Evolutionary conservation across 2,329 filamentous ascomycete species (phyloP), one percentile per base, ranked within the genome.

Genomic region (Colletotrichum somersetense): DNA sequence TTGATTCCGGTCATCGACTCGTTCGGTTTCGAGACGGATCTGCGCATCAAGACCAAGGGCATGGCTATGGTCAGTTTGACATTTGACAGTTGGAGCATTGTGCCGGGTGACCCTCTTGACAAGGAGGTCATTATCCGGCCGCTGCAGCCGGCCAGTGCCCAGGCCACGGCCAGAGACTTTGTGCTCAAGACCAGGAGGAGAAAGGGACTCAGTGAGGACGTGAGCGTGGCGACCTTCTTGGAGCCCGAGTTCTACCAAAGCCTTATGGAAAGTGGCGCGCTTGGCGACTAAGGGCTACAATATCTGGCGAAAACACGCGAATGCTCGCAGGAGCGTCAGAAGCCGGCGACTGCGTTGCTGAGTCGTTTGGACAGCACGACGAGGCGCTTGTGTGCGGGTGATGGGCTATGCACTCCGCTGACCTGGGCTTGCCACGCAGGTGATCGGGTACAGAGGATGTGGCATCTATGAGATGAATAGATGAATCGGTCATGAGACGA

Each of bases 11-110:
- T 98, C 72, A 97, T 99, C 79, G 96, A 99, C 85, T 95, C 92
- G 40, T 99, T 99, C 79, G 96, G 96, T 26, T 98, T 99, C 82
- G 96, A 99, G 85, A 98, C 96, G 18, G 96, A 99, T 84, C 87
- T 99, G 70, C 89, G 96, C 74, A 98, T 98, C 79, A 95, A 97
- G 82, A 98, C 96, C 0, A 94, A 98, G 84, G 96, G 96, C 64
- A 92, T 95, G 80, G 95, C 95, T 67, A 95, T 94, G 78, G 91
- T 98, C 65, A 95, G 92, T 77, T 88, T 99, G 46, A 94, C 97
- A 16, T 99, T 99, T 81, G 96, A 99, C 80, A 91, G 93, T 75
- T 99, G 96, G 96, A 95, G 89, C 78, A 94, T 98, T 73, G 96
- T 99, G 1, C 96, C 96, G 1, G 96, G 96, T 67, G 96, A 99